phyloP scores from a whole-genome alignment of 164 flowering plant genomes.

The Liquidambar formosana region DNA sequence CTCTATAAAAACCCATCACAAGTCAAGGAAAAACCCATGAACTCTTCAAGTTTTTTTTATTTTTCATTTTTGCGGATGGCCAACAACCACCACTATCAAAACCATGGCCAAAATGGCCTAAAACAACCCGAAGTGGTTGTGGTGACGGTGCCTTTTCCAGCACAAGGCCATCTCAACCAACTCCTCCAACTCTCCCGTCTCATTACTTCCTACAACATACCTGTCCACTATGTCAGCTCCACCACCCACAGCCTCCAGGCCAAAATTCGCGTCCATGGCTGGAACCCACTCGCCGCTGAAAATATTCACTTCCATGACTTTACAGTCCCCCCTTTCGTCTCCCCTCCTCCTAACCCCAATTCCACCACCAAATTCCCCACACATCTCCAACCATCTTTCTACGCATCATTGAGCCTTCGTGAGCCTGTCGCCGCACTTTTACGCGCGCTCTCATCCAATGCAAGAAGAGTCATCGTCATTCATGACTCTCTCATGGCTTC shows the following conservation, averaged over 20 bases:
- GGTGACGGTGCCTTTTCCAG: slow-evolving; percentile 57
- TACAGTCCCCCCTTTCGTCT: slow-evolving; percentile 29
- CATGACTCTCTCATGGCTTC: slow-evolving; percentile 64
- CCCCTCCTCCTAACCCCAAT: slow-evolving; percentile 48
- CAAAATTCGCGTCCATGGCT: slow-evolving; percentile 39
- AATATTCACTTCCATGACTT: slow-evolving; percentile 56
- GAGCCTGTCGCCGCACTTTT: slow-evolving; percentile 46
- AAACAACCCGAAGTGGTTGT: slow-evolving; percentile 28
- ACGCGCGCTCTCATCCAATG: slow-evolving; percentile 23
- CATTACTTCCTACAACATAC: slow-evolving; percentile 32
- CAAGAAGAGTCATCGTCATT: slow-evolving; percentile 41
- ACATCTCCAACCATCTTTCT: slow-evolving; percentile 48
- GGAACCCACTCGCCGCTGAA: slow-evolving; percentile 21
- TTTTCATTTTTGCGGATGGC: not conserved
- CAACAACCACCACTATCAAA: not conserved
- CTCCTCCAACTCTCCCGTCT: slow-evolving; percentile 57
- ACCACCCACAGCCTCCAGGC: slow-evolving; percentile 61
- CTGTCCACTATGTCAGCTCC: slow-evolving; percentile 48
- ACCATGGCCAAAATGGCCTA: not conserved
- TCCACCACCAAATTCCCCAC: slow-evolving; percentile 45
- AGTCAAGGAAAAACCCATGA: too few relatives aligned
- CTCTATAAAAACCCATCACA: too few relatives aligned
- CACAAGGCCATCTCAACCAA: slow-evolving; percentile 68
- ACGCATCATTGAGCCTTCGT: slow-evolving; percentile 40
- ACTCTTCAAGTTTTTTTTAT: not conserved